Base-by-base conservation (phyloP, 108 stramenopile species). In the Nitzschia sp. region DNA sequence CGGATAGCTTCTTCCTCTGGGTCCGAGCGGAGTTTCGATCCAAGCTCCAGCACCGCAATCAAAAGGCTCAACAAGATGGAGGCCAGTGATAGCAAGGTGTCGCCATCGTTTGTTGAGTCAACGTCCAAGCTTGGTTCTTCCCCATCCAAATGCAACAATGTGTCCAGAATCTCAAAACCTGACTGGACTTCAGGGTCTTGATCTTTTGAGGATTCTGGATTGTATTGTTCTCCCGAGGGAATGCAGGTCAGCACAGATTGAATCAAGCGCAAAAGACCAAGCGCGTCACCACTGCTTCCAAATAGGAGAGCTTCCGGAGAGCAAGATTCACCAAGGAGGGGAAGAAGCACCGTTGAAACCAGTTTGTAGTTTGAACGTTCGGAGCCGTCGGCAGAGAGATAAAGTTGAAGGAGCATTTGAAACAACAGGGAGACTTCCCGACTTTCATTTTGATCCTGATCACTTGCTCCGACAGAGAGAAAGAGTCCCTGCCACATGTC, bases 21-120 rank as follows among this genome's bases (percentile, higher is more conserved):
- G 9, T 40, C 25, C 11, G 84, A 79, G 8, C 92, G 75, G 21
- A 78, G 51, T 39, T 80, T 71, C 10, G 79, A 67, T 34, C 89
- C 92, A 29, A 89, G 69, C 63, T 93, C 92, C 34, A 93, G 58
- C 10, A 93, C 67, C n/a, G 89, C 73, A 46, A 87, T 69, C 44
- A 93, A 63, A n/a, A 93, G 63, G 57, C 86, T 86, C 6, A 91
- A 76, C 15, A 86, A 68, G 19, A 91, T 65, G 9, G 86, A 86
- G 0, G 80, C 60, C 10, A 84, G 83, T 1, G 89, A 91, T 20
- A 85, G 60, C 42, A 81, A 60, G 29, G 75, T 76, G n/a, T 77
- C 73, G 1, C 29, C 5, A 9, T 39, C 53, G 41, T 55, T 37
- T 12, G 41, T 7, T 12, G n/a, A n/a, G n/a, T 8, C 57, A 17